Evolutionary conservation across 257 asterid species (phyloP).

Genomic region (Solanum ahanhuiri): DNA sequence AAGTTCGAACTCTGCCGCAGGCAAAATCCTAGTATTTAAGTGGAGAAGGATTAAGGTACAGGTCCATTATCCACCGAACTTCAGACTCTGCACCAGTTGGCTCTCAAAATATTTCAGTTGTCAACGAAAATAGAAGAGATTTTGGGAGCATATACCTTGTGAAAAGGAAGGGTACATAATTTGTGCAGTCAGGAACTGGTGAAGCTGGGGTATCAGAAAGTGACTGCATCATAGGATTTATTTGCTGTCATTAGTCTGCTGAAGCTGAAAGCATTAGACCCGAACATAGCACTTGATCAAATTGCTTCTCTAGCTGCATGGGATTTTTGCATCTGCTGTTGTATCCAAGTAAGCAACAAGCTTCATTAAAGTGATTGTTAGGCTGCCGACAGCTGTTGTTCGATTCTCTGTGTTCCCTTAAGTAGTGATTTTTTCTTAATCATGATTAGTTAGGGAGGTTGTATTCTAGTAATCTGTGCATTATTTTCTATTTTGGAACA

Average conservation of each 20-base stretch:
- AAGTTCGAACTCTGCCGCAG: not conserved
- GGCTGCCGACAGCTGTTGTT: not conserved
- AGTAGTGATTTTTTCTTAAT: not conserved
- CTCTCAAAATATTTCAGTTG: not conserved
- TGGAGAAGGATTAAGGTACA: not conserved
- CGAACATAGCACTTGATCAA: not conserved
- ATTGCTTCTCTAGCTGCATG: not conserved
- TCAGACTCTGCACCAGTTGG: not conserved
- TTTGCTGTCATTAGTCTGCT: not conserved
- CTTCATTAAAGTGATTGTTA: not conserved
- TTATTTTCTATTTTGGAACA: not conserved
- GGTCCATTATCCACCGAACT: not conserved
- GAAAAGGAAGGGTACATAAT: not conserved
- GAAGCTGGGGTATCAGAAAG: not conserved
- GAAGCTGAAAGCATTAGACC: not conserved
- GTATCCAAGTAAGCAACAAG: not conserved
- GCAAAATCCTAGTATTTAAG: not conserved
- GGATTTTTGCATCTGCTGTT: not conserved
- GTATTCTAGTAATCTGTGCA: not conserved
- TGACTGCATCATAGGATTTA: not conserved
- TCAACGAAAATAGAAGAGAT: not conserved
- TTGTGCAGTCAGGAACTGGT: not conserved
- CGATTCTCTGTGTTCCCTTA: not conserved
- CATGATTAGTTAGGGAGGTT: not conserved
- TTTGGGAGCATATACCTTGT: not conserved